Conservation (phyloP, 148 eudicot species). For the Nepenthes mirabilis region DNA sequence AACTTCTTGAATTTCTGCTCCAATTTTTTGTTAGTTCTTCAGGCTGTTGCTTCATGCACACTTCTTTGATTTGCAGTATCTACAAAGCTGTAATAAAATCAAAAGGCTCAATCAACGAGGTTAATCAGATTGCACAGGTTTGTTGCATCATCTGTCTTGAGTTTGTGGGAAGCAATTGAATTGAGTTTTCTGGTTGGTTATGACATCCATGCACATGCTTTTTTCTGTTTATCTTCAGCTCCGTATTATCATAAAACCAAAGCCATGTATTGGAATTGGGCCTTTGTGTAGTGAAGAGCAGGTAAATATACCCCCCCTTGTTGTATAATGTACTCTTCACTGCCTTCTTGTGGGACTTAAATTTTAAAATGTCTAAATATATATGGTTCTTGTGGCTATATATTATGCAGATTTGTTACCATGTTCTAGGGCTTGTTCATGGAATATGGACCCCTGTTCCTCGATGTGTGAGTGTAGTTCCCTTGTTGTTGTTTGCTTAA, state of each 20-base stretch:
- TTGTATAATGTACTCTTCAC: not conserved
- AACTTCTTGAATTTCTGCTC: no score
- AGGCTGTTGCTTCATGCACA: not conserved
- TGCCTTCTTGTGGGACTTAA: not conserved
- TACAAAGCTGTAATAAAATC: conserved; percentile 71
- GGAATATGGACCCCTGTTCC: conserved; percentile 95
- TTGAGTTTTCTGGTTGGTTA: not conserved
- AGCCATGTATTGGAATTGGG: conserved; percentile 66
- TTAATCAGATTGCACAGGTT: conserved; percentile 96
- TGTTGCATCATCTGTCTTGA: conserved; percentile 12
- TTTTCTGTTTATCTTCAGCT: conserved; percentile 36
- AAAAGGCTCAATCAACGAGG: conserved; percentile 62
- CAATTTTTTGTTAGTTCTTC: no score
- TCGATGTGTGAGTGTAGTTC: conserved; percentile 55
- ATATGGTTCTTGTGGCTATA: not conserved
- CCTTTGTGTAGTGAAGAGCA: conserved; percentile 88
- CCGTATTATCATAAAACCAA: conserved; percentile 76
- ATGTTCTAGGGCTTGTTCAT: conserved; percentile 94
- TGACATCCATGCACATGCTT: conserved; percentile 2
- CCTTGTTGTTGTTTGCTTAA: conserved; percentile 3
- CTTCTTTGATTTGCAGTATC: conserved; percentile 43
- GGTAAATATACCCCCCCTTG: conserved; percentile 26
- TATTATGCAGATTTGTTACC: conserved; percentile 72
- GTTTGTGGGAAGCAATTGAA: conserved; percentile 1
- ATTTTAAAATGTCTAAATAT: no score